Base-by-base conservation (phyloP, 495 filamentous ascomycete species). In the Podospora sp. region DNA sequence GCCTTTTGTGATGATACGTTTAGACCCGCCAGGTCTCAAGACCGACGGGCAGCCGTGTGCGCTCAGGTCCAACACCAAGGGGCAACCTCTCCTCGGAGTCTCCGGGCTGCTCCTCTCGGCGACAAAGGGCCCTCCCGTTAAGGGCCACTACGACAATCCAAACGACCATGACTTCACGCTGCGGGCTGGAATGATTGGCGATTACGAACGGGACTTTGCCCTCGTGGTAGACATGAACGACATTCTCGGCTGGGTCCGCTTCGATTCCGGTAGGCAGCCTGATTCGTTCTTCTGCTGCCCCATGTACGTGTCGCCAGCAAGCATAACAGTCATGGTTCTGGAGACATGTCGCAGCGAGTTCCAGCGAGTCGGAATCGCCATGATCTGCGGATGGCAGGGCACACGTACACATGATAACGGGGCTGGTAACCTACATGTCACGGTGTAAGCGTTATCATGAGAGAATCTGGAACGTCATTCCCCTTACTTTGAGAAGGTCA, bases 211-310 rank as follows among this genome's bases (percentile, higher is more conserved):
- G n/a, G 53, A 18, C 53, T 57, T 57, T 57, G 53, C 53, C 22
- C 53, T 57, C 53, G 53, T 57, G 53, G 53, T 12, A 20, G 25
- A 57, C 40, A 49, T 18, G 40, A 49, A 8, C 53, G 53, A 12
- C 53, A 22, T 57, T 57, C 53, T 57, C 53, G 53, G 53, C 22
- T 57, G 53, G 53, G 22, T 57, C n/a, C 53, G 53, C n/a, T 57
- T 57, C 53, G 53, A 57, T 25, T 57, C 53, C 22, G 53, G 18
- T 20, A 20, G 22, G 53, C 53, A 57, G 53, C 53, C 53, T 20
- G n/a, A 25, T 22, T 57, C 53, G 53, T 57, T 57, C 22, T 57
- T 18, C n/a, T 57, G 53, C 22, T 57, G 53, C 22, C 53, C 53
- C 53, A 57, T 57, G 53, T 57, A 21, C 22, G 53, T 25, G 25